These are phyloP conservation scores for Neltuma alba DNA, from an alignment of 306 rosid species.

Conservation along the genomic window DNA sequence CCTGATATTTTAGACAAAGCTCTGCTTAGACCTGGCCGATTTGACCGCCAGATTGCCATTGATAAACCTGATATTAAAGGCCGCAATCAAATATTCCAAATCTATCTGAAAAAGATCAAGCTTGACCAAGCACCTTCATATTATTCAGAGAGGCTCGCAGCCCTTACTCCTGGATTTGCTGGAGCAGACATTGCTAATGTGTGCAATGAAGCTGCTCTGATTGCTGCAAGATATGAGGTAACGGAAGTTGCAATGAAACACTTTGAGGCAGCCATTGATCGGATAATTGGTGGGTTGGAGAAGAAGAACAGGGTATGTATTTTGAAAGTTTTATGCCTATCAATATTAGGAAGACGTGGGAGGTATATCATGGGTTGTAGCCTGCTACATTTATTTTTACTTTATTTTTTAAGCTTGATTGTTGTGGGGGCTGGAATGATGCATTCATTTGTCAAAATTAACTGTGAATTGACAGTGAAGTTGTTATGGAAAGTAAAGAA, in stretches of 20 bases:
- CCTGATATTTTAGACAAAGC: constrained; percentile 98
- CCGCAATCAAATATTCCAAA: constrained; percentile 86
- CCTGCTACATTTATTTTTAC: not conserved
- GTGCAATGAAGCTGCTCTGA: constrained; percentile 94
- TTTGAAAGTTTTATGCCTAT: not conserved
- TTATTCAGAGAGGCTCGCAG: constrained; percentile 92
- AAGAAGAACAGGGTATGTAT: constrained; percentile 85
- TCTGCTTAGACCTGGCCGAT: constrained; percentile 89
- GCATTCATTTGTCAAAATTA: not conserved
- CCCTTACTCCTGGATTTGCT: constrained; percentile 98
- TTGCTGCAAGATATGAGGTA: constrained; percentile 85
- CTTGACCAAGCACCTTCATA: constrained; percentile 85
- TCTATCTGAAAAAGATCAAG: constrained; percentile 82
- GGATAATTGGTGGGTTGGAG: constrained; percentile 96
- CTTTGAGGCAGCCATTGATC: constrained; percentile 91
- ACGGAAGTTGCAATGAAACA: constrained; percentile 68
- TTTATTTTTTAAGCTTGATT: not conserved
- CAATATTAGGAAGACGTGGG: constrained; percentile 1
- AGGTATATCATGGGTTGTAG: not conserved
- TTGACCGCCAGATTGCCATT: constrained; percentile 81
- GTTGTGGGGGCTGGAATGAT: not conserved
- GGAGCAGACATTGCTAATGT: constrained; percentile 99
- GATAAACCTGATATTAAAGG: constrained; percentile 94
- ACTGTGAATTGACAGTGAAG: not conserved
- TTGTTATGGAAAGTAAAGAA: too few species aligned